phyloP scores from a whole-genome alignment of 2,329 filamentous ascomycete genomes.

The Pyricularia grisea region DNA sequence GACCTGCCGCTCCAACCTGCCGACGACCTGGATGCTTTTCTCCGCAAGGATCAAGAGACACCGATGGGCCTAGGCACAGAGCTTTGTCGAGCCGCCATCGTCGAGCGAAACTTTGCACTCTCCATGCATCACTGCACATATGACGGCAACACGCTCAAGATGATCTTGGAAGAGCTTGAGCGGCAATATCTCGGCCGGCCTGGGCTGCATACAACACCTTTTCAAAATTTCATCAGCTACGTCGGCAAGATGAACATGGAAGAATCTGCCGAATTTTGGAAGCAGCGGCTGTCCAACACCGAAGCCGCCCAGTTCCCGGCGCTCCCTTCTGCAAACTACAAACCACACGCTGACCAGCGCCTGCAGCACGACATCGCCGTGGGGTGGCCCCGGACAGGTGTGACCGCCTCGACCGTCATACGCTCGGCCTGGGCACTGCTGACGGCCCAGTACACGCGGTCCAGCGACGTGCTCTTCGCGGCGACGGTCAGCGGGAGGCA shows the following conservation, averaged over 20 bases:
- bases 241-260: not conserved
- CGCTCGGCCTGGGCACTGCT: not conserved
- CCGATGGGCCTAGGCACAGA: constrained; percentile 32
- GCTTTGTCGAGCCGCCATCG: constrained; percentile 34
- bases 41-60: constrained; percentile 28
- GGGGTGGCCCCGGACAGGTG: not conserved
- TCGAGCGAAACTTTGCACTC: constrained; percentile 35
- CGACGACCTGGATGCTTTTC: constrained; percentile 29
- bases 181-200: not conserved
- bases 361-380: not conserved
- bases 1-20: constrained; percentile 21
- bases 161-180: not conserved
- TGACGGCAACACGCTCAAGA: constrained; percentile 26
- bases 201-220: not conserved
- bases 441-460: not conserved
- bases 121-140: constrained; percentile 48
- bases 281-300: not conserved
- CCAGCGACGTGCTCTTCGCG: not conserved
- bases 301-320: not conserved
- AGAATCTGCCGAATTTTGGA: not conserved
- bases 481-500: not conserved
- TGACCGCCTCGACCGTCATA: not conserved
- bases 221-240: not conserved
- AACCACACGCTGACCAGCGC: not conserved
- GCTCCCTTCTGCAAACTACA: not conserved